These are phyloP conservation scores for Podaxis sp. DNA, from an alignment of 768 basidiomycete species.

Conservation along the genomic window DNA sequence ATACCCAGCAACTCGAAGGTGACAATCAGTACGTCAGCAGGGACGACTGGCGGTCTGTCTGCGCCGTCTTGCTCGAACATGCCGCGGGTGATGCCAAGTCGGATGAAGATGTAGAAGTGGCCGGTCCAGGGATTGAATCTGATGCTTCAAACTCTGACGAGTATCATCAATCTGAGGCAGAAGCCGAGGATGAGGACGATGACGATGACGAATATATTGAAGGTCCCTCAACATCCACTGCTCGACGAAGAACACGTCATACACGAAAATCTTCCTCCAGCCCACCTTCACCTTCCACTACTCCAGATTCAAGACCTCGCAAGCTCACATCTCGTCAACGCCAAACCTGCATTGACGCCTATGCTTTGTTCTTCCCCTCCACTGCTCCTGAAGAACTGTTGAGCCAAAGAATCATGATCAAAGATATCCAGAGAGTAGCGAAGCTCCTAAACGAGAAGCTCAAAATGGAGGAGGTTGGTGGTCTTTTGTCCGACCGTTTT, in stretches of 20 bases:
- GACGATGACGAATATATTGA: constrained; percentile 26
- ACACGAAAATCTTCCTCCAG: constrained; percentile 5
- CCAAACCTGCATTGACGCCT: constrained; percentile 54
- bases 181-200: constrained; percentile 26
- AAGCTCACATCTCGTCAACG: constrained; percentile 52
- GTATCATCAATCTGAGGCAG: constrained; percentile 27
- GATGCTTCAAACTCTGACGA: constrained; percentile 16
- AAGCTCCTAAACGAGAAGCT: constrained; percentile 68
- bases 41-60: constrained; percentile 80
- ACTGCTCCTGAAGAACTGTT: constrained; percentile 43
- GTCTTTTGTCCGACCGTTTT: not conserved
- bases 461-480: constrained; percentile 69
- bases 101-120: constrained; percentile 15
- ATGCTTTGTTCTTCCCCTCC: constrained; percentile 72
- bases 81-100: constrained; percentile 25
- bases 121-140: constrained; percentile 11
- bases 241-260: constrained; percentile 20
- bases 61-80: constrained; percentile 66
- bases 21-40: constrained; percentile 44
- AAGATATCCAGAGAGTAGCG: constrained; percentile 61
- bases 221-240: constrained; percentile 18
- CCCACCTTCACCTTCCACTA: constrained; percentile 9
- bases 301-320: constrained; percentile 9
- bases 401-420: constrained; percentile 57
- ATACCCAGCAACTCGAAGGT: constrained; percentile 15